Evolutionary conservation across 2,329 filamentous ascomycete genomes (phyloP).

Genomic region (Paracoccidioides lutzii): DNA sequence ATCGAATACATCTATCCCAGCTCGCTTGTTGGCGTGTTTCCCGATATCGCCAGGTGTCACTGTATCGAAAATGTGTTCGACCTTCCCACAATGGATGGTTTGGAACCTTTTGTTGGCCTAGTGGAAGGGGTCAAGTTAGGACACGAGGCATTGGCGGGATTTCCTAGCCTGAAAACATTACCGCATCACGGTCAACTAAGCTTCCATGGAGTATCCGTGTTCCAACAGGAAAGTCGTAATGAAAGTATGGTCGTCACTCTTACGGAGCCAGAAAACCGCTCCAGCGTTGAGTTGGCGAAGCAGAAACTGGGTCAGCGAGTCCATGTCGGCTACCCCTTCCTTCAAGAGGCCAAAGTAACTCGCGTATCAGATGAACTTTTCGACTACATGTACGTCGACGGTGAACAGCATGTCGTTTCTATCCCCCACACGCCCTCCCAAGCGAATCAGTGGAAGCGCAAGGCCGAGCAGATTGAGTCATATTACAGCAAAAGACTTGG

Average conservation of each 20-base stretch:
- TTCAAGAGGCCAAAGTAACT: slow-evolving; percentile 84
- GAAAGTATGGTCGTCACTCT: slow-evolving; percentile 92
- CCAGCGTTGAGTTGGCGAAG: slow-evolving; percentile 60
- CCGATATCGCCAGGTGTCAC: slow-evolving; percentile 71
- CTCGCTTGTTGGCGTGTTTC: slow-evolving; percentile 78
- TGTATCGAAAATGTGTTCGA: slow-evolving; percentile 97
- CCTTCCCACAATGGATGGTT: slow-evolving; percentile 76
- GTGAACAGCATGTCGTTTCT: slow-evolving; percentile 51
- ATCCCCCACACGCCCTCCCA: slow-evolving; percentile 62
- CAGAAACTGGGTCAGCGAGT: slow-evolving; percentile 71
- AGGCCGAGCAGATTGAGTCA: slow-evolving; percentile 68
- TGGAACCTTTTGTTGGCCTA: slow-evolving; percentile 73
- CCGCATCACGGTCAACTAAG: slow-evolving; percentile 70
- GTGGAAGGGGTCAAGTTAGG: slow-evolving; percentile 76
- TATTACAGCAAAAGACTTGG: slow-evolving; percentile 85
- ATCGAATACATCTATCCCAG: slow-evolving; percentile 75
- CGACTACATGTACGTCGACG: slow-evolving; percentile 60
- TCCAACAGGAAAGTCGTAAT: slow-evolving; percentile 89
- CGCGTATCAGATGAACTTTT: slow-evolving; percentile 89
- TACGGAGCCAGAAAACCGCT: slow-evolving; percentile 57
- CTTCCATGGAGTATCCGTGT: slow-evolving; percentile 85
- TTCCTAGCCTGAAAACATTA: slow-evolving; percentile 77
- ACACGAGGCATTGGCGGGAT: slow-evolving; percentile 73
- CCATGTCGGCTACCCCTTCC: slow-evolving; percentile 85
- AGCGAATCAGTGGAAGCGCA: slow-evolving; percentile 72